Percentiles rank a stretch among this genome's conserved stretches.
Conservation (phyloP, 345 rosid species). For the Cardamine chenopodiifolia region DNA sequence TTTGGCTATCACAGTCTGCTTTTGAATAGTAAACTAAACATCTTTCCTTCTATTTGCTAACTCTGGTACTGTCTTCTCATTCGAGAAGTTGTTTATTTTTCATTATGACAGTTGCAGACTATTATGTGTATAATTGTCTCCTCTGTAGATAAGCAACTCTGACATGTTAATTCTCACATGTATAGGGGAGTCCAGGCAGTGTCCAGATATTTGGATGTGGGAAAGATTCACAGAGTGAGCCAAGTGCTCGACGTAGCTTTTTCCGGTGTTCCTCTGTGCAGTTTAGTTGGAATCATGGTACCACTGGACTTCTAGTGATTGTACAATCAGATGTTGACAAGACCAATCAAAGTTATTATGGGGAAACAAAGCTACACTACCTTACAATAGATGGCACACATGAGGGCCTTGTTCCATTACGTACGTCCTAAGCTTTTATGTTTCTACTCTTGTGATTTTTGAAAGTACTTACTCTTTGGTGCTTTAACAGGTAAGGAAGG, state of each 20-base stretch:
- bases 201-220: conserved; percentile 82
- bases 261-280: conserved; percentile 88
- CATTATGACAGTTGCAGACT: too few relatives aligned
- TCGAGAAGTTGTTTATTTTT: background rate
- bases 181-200: conserved; percentile 89
- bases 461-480: conserved; percentile 44
- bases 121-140: background rate
- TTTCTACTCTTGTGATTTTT: background rate
- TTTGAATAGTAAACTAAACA: background rate
- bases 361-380: conserved; percentile 87
- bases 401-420: conserved; percentile 89
- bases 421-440: conserved; percentile 54
- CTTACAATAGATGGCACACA: conserved; percentile 82
- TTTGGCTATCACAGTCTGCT: background rate
- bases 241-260: conserved; percentile 80
- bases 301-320: conserved; percentile 83
- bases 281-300: conserved; percentile 78
- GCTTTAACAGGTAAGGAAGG: conserved; percentile 85
- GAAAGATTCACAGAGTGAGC: conserved; percentile 67
- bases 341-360: conserved; percentile 96
- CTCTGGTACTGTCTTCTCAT: background rate
- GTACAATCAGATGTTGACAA: conserved; percentile 95
- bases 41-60: background rate
- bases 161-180: conserved; percentile 17
- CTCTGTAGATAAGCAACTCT: conserved; percentile 16